Conservation (phyloP, 129 eudicot genomes). For the carrot (Daucus carota) region DNA sequence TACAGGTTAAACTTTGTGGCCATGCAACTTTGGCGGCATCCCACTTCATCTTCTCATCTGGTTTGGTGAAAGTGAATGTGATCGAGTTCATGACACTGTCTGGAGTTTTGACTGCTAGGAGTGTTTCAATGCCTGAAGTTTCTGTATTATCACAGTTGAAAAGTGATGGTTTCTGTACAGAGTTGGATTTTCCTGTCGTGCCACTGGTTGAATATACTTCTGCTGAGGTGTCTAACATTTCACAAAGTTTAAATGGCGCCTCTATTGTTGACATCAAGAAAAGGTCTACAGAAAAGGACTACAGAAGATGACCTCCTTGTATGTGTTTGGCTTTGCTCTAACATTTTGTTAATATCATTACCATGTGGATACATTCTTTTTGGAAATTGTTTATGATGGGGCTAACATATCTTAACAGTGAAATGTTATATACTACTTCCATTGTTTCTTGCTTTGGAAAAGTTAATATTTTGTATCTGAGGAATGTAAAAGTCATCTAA, state of each 20-base stretch:
- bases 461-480: background rate
- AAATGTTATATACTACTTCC: background rate
- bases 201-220: slow-evolving; percentile 25
- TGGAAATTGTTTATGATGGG: background rate
- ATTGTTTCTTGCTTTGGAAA: background rate
- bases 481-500: background rate
- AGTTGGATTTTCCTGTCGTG: slow-evolving; percentile 71
- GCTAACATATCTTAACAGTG: background rate
- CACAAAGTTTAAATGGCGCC: slow-evolving; percentile 45
- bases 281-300: slow-evolving; percentile 35
- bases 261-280: slow-evolving; percentile 47
- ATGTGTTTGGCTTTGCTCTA: slow-evolving; percentile 22
- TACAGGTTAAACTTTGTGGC: slow-evolving; percentile 81
- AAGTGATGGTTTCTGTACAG: slow-evolving; percentile 29
- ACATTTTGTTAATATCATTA: too few relatives aligned
- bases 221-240: slow-evolving; percentile 33
- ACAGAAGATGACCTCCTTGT: slow-evolving; percentile 50
- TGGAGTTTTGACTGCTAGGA: slow-evolving; percentile 61
- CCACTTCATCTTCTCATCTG: slow-evolving; percentile 48
- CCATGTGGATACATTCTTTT: too few relatives aligned
- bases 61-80: slow-evolving; percentile 35
- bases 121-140: slow-evolving; percentile 19
- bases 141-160: slow-evolving; percentile 16
- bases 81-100: slow-evolving; percentile 77
- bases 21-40: slow-evolving; percentile 93